Percentiles rank a stretch among this genome's conserved stretches.
Evolutionary conservation across 2,329 filamentous ascomycete genomes (phyloP).

Genomic region (Stachybotrys elegans): DNA sequence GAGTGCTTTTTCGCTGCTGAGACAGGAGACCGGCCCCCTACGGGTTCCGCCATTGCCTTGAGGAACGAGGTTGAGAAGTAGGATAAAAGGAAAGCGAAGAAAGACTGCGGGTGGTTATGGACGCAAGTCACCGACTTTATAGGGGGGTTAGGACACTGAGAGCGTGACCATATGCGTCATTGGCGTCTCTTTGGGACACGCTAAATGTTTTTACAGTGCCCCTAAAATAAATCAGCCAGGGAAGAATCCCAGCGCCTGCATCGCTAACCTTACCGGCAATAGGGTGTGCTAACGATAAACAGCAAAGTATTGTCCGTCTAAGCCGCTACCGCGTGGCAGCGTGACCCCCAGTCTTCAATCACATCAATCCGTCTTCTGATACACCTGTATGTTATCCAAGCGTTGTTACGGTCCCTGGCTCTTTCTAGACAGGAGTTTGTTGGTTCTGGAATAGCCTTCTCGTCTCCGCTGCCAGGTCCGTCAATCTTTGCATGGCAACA

Average conservation of each 20-base stretch:
- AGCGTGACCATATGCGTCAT: background rate
- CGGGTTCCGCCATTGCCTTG: too few species aligned
- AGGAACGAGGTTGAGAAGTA: background rate
- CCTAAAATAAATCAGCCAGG: background rate
- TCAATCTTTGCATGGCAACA: constrained; percentile 6
- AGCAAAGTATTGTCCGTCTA: background rate
- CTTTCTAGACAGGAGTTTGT: background rate
- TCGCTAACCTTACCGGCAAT: background rate
- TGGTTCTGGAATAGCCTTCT: constrained; percentile 5
- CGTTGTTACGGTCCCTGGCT: background rate
- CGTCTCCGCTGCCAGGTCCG: constrained; percentile 4
- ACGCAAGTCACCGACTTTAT: background rate
- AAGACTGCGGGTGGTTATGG: too few species aligned
- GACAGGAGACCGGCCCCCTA: too few species aligned
- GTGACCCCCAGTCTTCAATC: background rate
- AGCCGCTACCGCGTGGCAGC: background rate
- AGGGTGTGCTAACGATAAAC: background rate
- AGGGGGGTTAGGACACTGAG: background rate
- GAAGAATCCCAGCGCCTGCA: background rate
- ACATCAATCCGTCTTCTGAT: background rate
- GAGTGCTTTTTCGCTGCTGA: background rate
- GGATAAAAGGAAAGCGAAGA: background rate
- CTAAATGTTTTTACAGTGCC: background rate
- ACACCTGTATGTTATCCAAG: background rate
- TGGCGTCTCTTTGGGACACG: background rate